Conservation (phyloP, 2,329 filamentous ascomycete species). For the Pseudogymnoascus sp. region DNA sequence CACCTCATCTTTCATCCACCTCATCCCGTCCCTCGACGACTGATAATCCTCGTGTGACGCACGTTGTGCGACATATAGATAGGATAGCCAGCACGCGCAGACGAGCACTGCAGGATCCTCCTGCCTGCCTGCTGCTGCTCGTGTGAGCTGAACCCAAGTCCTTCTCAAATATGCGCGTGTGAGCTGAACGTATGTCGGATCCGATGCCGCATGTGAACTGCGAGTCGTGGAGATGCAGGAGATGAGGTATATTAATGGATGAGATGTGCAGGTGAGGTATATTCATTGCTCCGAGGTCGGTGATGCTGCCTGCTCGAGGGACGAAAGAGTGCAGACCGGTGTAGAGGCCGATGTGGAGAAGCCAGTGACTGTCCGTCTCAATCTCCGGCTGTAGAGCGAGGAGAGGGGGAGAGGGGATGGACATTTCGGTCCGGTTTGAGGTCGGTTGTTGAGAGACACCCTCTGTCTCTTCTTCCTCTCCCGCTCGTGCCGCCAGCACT, state of each 20-base stretch:
- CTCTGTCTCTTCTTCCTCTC: not conserved
- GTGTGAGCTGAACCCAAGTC: too few relatives aligned
- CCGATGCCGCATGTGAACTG: too few relatives aligned
- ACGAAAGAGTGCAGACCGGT: too few relatives aligned
- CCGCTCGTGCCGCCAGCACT: not conserved
- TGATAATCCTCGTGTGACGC: not conserved
- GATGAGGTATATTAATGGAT: too few relatives aligned
- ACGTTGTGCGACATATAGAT: not conserved
- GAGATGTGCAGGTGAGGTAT: not conserved
- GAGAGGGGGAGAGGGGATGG: not conserved
- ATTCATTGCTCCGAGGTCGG: not conserved
- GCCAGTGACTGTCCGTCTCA: not conserved
- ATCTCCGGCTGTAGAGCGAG: not conserved
- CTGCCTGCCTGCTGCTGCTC: not conserved
- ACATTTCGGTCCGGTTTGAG: not conserved
- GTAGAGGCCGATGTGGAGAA: too few relatives aligned
- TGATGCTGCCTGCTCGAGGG: not conserved
- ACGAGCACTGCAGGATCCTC: too few relatives aligned
- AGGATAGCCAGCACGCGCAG: too few relatives aligned
- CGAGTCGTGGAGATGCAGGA: not conserved
- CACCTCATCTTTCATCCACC: not conserved
- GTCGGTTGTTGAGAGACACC: not conserved
- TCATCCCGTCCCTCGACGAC: not conserved
- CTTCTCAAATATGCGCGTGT: too few relatives aligned
- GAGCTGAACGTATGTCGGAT: too few relatives aligned